Evolutionary conservation across 2,329 filamentous ascomycete species (phyloP).

Genomic region (Cordyceps cicadae): DNA sequence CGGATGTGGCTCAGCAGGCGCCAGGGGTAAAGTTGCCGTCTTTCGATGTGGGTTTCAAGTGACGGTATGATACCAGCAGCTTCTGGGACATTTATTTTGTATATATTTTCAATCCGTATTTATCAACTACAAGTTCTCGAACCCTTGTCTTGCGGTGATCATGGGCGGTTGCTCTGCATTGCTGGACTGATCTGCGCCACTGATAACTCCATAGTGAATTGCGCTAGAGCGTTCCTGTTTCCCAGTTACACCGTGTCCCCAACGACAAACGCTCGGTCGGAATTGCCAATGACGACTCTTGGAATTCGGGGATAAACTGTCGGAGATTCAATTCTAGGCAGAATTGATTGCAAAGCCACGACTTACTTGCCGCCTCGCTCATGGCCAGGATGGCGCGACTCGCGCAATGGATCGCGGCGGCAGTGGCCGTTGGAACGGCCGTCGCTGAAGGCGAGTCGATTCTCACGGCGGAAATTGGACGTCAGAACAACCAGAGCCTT

Average conservation of each 20-base stretch:
- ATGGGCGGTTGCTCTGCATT: background rate
- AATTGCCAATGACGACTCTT: background rate
- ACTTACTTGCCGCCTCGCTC: background rate
- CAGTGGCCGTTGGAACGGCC: constrained; percentile 20
- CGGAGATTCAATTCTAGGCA: background rate
- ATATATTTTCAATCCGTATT: background rate
- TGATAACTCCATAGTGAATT: background rate
- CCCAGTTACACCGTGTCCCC: constrained; percentile 7
- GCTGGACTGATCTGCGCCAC: background rate
- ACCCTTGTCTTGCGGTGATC: background rate
- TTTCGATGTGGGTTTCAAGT: background rate
- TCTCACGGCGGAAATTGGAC: constrained; percentile 40
- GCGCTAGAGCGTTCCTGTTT: background rate
- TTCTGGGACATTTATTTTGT: background rate
- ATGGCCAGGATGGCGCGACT: constrained; percentile 23
- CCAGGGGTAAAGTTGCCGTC: background rate
- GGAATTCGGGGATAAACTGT: background rate
- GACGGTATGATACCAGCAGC: background rate
- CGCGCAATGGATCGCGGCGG: constrained; percentile 23
- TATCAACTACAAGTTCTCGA: background rate
- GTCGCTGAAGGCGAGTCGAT: constrained; percentile 27
- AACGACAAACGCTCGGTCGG: background rate
- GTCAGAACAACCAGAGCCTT: constrained; percentile 68
- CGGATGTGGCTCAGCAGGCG: background rate
- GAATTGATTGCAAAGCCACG: background rate